Percentiles rank a stretch among this genome's conserved stretches.
These are phyloP conservation scores for Panaeolus cyanescens DNA, from an alignment of 768 basidiomycete species.

Conservation along the genomic window DNA sequence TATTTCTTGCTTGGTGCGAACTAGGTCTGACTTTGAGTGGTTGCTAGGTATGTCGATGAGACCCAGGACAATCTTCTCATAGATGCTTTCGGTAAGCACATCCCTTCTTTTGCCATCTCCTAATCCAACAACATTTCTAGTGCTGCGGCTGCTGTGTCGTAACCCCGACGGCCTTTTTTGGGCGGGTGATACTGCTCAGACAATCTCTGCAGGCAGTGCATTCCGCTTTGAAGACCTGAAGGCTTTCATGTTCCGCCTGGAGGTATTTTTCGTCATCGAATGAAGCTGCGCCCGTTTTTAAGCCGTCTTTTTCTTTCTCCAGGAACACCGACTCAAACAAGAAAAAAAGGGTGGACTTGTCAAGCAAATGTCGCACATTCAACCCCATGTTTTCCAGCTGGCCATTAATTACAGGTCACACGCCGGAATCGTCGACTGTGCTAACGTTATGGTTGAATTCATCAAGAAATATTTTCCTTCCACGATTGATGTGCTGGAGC, in stretches of 20 bases:
- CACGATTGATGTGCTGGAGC: slow-evolving; percentile 58
- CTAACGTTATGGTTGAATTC: slow-evolving; percentile 63
- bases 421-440: slow-evolving; percentile 74
- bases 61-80: slow-evolving; percentile 73
- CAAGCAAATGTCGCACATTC: not conserved
- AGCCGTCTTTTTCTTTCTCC: not conserved
- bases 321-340: slow-evolving; percentile 12
- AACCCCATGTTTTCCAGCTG: slow-evolving; percentile 52
- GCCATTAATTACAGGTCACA: slow-evolving; percentile 71
- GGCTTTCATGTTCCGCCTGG: slow-evolving; percentile 62
- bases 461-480: slow-evolving; percentile 64
- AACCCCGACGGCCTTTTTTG: slow-evolving; percentile 73
- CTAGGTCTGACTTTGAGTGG: not conserved
- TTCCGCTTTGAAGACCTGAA: slow-evolving; percentile 75
- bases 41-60: slow-evolving; percentile 68
- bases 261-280: slow-evolving; percentile 37
- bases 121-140: slow-evolving; percentile 30
- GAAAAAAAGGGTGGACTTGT: not conserved
- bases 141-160: slow-evolving; percentile 60
- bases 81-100: slow-evolving; percentile 53
- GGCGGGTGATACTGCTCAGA: slow-evolving; percentile 83
- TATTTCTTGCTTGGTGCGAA: not conserved
- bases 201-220: slow-evolving; percentile 71
- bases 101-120: not conserved
- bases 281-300: too few species aligned